Evolutionary conservation across 2,329 filamentous ascomycete species (phyloP).

Genomic region (Fragosphaeria purpurea): DNA sequence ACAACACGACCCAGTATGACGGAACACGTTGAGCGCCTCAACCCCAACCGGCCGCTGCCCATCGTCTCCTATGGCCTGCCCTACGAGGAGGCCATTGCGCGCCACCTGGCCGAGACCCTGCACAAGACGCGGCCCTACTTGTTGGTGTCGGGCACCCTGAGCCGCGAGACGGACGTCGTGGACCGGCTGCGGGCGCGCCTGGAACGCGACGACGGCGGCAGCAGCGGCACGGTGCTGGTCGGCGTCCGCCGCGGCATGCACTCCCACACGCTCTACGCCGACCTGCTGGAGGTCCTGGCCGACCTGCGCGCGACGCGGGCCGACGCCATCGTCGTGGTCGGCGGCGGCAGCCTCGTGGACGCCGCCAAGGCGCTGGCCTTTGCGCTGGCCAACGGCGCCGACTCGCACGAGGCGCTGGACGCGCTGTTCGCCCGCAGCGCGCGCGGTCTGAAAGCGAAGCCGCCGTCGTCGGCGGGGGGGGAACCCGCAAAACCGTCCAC

Average conservation of each 20-base stretch:
- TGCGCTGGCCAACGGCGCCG: constrained; percentile 13
- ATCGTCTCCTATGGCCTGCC: constrained; percentile 12
- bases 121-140: constrained; percentile 11
- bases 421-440: constrained; percentile 5
- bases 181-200: constrained; percentile 8
- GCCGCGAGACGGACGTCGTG: constrained; percentile 12
- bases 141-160: constrained; percentile 13
- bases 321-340: constrained; percentile 12
- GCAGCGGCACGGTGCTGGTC: constrained; percentile 3
- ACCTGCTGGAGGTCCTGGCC: constrained; percentile 10
- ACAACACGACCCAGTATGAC: background rate
- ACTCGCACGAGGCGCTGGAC: constrained; percentile 9
- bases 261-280: constrained; percentile 14
- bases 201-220: background rate
- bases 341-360: constrained; percentile 14
- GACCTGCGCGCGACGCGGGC: constrained; percentile 8
- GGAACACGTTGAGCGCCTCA: constrained; percentile 8
- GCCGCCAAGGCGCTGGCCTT: constrained; percentile 13
- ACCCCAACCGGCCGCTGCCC: constrained; percentile 9
- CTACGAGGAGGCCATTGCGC: constrained; percentile 11
- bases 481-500: constrained; percentile 4
- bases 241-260: constrained; percentile 11
- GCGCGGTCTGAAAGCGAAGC: background rate
- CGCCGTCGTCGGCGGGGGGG: background rate
- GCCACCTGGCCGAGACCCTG: constrained; percentile 9